phyloP scores from a whole-genome alignment of 805 yeast genomes.

The Hanseniaspora meyeri region DNA sequence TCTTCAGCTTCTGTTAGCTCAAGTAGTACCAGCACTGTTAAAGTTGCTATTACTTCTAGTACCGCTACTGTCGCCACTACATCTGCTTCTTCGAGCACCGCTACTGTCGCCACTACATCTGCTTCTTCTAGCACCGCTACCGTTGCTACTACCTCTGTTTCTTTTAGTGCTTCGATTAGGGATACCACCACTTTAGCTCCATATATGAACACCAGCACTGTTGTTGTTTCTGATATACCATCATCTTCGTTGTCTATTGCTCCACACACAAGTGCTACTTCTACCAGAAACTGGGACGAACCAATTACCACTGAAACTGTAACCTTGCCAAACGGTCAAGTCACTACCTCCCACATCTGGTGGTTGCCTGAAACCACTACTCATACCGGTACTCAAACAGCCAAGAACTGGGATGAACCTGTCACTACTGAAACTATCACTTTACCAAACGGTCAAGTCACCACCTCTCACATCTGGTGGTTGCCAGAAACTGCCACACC shows the following conservation, averaged over 20 bases:
- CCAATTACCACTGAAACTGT: constrained; percentile 12
- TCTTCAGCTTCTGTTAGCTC: too few species aligned
- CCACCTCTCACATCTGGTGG: constrained; percentile 16
- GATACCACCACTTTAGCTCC: constrained; percentile 13
- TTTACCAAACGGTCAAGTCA: constrained; percentile 13
- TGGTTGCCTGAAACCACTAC: constrained; percentile 15
- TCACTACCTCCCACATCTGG: constrained; percentile 12
- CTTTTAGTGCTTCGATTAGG: neutral
- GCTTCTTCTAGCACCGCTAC: neutral
- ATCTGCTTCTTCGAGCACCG: neutral
- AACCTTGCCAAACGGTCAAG: constrained; percentile 10
- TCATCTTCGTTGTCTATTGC: neutral
- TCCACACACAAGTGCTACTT: neutral
- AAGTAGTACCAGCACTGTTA: too few species aligned
- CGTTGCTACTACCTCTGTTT: neutral
- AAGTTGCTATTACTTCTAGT: constrained; percentile 14
- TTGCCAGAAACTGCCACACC: too few species aligned
- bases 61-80: neutral
- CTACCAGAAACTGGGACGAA: constrained; percentile 9
- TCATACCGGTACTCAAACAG: constrained; percentile 10
- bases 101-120: neutral
- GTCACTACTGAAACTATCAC: constrained; percentile 13
- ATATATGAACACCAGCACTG: constrained; percentile 16
- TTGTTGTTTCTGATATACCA: constrained; percentile 1
- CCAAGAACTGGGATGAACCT: constrained; percentile 10